Evolutionary conservation across 805 yeast genomes (phyloP).

Genomic region (Lipomyces chichibuensis): DNA sequence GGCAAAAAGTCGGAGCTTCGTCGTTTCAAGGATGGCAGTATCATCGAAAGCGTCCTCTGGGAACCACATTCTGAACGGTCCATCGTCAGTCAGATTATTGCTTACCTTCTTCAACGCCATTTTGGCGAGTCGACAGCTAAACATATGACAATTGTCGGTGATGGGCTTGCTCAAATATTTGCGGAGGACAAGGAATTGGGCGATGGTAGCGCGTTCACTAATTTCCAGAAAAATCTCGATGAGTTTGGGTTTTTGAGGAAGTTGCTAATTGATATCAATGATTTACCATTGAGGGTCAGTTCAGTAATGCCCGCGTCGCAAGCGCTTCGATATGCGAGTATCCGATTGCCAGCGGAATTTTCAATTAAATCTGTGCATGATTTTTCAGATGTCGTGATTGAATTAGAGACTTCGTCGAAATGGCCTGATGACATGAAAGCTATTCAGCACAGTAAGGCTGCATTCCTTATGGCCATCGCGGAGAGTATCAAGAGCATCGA

Average conservation of each 20-base stretch:
- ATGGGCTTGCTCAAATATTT: conserved; percentile 39
- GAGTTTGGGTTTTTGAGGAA: conserved; percentile 59
- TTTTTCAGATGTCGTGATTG: conserved; percentile 77
- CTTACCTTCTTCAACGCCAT: conserved; percentile 67
- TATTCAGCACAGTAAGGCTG: conserved; percentile 86
- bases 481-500: conserved; percentile 51
- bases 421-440: conserved; percentile 95
- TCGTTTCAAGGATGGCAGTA: conserved; percentile 89
- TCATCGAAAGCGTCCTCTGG: conserved; percentile 93
- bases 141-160: conserved; percentile 19
- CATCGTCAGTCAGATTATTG: conserved; percentile 64
- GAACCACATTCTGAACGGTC: conserved; percentile 48
- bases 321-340: conserved; percentile 72
- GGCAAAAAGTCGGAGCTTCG: conserved; percentile 82
- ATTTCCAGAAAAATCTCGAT: conserved; percentile 41
- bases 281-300: conserved; percentile 72
- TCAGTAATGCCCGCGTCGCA: conserved; percentile 75
- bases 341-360: conserved; percentile 76
- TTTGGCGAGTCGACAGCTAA: conserved; percentile 49
- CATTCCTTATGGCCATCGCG: conserved; percentile 75
- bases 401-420: conserved; percentile 83
- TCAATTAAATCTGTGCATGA: conserved; percentile 36
- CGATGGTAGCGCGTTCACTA: conserved; percentile 21
- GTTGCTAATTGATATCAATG: conserved; percentile 51
- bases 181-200: conserved; percentile 47